Percentiles rank a stretch among this genome's conserved stretches.
Evolutionary conservation across 225 moss, liverwort and hornwort species (phyloP).

Genomic region (Takakia lepidozioides): DNA sequence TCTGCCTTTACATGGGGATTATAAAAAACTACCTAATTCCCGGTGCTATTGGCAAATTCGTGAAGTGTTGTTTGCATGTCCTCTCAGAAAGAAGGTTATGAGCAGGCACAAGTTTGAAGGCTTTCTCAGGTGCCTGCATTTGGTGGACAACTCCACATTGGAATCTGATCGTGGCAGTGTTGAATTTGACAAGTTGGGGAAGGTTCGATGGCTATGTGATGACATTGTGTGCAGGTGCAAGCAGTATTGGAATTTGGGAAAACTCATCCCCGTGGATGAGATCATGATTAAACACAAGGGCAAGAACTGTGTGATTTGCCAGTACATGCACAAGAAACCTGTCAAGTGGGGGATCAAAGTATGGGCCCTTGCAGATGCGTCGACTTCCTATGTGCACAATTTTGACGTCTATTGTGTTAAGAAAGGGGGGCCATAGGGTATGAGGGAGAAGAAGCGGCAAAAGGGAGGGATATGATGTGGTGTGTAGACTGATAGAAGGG

Average conservation of each 20-base stretch:
- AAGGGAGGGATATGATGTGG: no score
- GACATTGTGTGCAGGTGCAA: no score
- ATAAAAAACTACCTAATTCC: background rate
- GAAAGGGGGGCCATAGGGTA: no score
- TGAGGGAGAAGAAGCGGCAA: no score
- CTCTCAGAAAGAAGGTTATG: background rate
- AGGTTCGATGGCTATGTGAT: conserved; percentile 2
- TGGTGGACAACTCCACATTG: background rate
- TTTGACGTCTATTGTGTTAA: no score
- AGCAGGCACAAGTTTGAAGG: background rate
- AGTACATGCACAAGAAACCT: conserved; percentile 3
- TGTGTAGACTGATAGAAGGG: no score
- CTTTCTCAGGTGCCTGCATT: background rate
- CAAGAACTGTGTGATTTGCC: background rate
- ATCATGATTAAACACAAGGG: background rate
- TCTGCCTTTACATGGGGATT: no score
- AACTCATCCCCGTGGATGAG: background rate
- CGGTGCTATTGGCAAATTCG: background rate
- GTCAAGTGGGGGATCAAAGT: no score
- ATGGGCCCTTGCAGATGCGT: background rate
- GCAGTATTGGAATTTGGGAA: background rate
- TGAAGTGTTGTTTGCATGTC: background rate
- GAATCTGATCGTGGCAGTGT: background rate
- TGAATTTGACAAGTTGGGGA: background rate
- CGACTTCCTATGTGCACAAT: no score